Evolutionary conservation across 2,329 filamentous ascomycete species (phyloP), one percentile per base, ranked within the genome.

Genomic region (Alternaria solani): DNA sequence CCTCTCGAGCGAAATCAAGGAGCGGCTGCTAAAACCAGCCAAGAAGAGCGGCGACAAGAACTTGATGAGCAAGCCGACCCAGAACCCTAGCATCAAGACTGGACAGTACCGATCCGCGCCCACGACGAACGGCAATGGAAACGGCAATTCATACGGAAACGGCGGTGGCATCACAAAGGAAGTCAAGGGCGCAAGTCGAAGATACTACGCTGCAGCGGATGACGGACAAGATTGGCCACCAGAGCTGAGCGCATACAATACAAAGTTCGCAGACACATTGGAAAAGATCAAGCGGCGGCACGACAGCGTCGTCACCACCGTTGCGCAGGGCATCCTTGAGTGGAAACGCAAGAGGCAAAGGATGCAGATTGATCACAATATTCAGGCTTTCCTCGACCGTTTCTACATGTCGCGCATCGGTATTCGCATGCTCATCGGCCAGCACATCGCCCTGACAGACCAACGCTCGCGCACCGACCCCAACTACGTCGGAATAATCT

Each of bases 391-490:
- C 84, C 88, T 99, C 67, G 95, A 99, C 81, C 92, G 95, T 61
- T 99, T 99, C 81, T 99, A 99, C 85, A 99, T 99, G 95, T 97
- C 94, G 44, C 92, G 95, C 64, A 99, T 99, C 75, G 95, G 95
- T 67, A 99, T 99, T 70, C 92, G 95, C 71, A 99, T 99, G 95
- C 89, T 99, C 51, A 97, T 99, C 72, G 95, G 95, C 54, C 95
- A 99, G 79, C 95, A 99, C 83, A 97, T 99, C 74, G 95, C 95
- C 61, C 85, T 99, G 60, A 97, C 94, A 6, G 94, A 98, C 78
- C 94, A 98, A 81, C 91, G 90, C 72, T 90, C 95, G 71, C 89
- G 93, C 68, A 89, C 89, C 64, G 94, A 98, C 78, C 93, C 93
- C 38, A 92, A 93, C 63, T 98, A 99, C 75, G 95, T 99, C 69